phyloP scores from a whole-genome alignment of 164 flowering plant species.

The Vitis amurensis region DNA sequence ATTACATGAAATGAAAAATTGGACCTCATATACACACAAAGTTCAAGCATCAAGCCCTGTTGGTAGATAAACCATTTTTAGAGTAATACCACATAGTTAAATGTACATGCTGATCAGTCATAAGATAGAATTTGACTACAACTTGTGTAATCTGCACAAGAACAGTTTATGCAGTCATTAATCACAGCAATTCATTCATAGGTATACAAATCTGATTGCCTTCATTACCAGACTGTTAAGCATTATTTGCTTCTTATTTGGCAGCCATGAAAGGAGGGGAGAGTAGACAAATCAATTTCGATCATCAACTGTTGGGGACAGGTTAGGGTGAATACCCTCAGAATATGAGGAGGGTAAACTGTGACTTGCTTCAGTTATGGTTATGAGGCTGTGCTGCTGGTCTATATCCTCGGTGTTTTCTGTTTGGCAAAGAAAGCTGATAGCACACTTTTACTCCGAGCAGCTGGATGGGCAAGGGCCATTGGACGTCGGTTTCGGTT shows the following conservation, averaged over 20 bases:
- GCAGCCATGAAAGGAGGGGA: conserved; percentile 3
- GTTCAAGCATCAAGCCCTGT: no score
- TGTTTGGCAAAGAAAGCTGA: conserved; percentile 72
- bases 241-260: conserved; percentile 17
- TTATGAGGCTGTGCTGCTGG: conserved; percentile 34
- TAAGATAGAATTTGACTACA: background rate
- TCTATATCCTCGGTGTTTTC: conserved; percentile 49
- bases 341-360: background rate
- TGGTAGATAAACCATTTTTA: background rate
- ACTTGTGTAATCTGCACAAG: conserved; percentile 1
- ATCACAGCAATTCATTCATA: background rate
- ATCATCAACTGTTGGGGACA: background rate
- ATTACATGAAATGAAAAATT: no score
- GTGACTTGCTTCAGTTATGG: background rate
- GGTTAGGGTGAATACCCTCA: background rate
- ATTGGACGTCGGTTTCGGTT: conserved; percentile 35
- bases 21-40: no score
- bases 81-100: background rate
- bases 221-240: conserved; percentile 4
- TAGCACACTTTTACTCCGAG: conserved; percentile 79
- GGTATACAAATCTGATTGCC: background rate
- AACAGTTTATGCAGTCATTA: background rate
- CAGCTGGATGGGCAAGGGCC: conserved; percentile 39
- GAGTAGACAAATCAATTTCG: background rate
- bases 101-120: conserved; percentile 1